Conservation (phyloP, 1,284 basidiomycete species). For the Microbotryomycetes sp. region DNA sequence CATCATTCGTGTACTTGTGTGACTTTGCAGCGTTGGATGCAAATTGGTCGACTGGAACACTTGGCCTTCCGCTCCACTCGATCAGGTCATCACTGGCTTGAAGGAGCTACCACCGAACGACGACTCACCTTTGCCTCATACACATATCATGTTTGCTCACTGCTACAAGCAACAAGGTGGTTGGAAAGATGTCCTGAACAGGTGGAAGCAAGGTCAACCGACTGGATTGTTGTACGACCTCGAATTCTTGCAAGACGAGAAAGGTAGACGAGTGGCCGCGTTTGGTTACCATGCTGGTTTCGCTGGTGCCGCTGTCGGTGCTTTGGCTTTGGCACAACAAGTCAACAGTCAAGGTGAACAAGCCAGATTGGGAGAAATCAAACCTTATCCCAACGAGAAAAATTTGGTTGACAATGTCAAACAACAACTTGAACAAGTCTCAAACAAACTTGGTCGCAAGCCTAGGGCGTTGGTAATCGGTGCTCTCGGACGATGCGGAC, state of each 20-base stretch:
- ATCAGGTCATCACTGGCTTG: conserved; percentile 84
- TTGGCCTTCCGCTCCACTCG: conserved; percentile 72
- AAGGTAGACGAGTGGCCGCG: conserved; percentile 87
- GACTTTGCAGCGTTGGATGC: conserved; percentile 90
- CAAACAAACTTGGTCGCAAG: conserved; percentile 55
- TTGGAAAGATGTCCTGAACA: conserved; percentile 79
- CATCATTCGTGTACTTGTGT: too few relatives aligned
- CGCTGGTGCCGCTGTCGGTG: conserved; percentile 90
- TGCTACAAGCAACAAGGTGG: conserved; percentile 97
- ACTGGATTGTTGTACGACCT: conserved; percentile 89
- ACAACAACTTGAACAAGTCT: conserved; percentile 50
- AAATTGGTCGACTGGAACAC: conserved; percentile 80
- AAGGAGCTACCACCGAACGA: conserved; percentile 84
- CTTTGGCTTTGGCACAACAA: conserved; percentile 71
- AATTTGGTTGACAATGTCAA: conserved; percentile 70
- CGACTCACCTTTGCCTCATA: conserved; percentile 73
- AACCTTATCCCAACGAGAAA: conserved; percentile 73
- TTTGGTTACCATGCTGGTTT: conserved; percentile 99
- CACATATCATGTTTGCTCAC: conserved; percentile 98
- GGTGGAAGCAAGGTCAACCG: conserved; percentile 68
- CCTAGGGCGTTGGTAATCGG: conserved; percentile 91
- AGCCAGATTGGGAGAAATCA: conserved; percentile 57
- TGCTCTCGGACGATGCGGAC: conserved; percentile 89
- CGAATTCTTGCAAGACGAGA: conserved; percentile 86
- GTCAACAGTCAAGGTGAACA: conserved; percentile 51